phyloP scores from a whole-genome alignment of 139 green algal species.

The Closterium sp. region DNA sequence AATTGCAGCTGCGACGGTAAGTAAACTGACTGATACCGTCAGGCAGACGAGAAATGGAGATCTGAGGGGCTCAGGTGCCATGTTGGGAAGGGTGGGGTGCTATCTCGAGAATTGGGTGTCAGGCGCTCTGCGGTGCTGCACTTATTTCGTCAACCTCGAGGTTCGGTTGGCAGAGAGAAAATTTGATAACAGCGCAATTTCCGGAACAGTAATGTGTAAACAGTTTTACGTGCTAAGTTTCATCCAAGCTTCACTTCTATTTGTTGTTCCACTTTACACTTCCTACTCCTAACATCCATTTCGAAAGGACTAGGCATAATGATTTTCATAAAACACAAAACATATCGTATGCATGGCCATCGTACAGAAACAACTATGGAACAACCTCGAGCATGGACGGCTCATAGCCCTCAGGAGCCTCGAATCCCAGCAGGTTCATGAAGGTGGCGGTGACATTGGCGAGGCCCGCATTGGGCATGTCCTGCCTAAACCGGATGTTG shows the following conservation, averaged over 20 bases:
- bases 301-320: no score
- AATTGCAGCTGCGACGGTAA: no score
- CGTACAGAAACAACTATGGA: background rate
- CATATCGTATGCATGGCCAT: background rate
- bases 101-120: background rate
- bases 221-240: constrained; percentile 58
- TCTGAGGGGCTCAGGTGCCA: background rate
- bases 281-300: no score
- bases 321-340: background rate
- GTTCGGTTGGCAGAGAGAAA: background rate
- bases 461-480: constrained; percentile 79
- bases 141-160: background rate
- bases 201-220: background rate
- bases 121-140: no score
- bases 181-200: no score
- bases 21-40: background rate
- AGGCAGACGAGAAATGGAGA: background rate
- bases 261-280: background rate
- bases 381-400: constrained; percentile 64
- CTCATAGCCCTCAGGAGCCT: constrained; percentile 74
- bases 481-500: constrained; percentile 66
- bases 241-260: no score
- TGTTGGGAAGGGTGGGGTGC: background rate
- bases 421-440: constrained; percentile 88
- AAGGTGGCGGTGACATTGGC: constrained; percentile 90